Base-by-base conservation (phyloP, 306 rosid genomes). In the Prunus dulcis region DNA sequence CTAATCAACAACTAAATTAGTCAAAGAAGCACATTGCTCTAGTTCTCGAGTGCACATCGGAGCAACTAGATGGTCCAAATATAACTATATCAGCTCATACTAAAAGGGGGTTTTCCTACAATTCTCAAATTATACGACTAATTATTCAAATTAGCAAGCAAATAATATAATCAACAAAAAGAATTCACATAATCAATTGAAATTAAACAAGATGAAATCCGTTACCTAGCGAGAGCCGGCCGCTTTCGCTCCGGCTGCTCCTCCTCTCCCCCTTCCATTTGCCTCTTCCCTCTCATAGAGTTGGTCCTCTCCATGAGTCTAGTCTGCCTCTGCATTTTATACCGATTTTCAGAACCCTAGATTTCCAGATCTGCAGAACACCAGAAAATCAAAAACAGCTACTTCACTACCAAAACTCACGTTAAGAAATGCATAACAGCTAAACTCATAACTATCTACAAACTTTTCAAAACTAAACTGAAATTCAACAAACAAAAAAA, bases 171-270 rank as follows among this genome's bases (percentile, higher is more conserved):
- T 64, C 12, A 74, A 64, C 61, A 68, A 64, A 30, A 61, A 18
- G 62, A 82, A 61, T 23, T 68, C 66, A 57, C 18, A 61, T 22
- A 77, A 69, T 38, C 55, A 71, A 43, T 64, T 46, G 69, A 55
- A 74, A 46, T 62, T 5, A 20, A 28, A 45, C 6, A 20, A 46
- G 11, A 76, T 12, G 22, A 63, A 46, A 79, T 17, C 1, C 56
- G 78, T 64, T 71, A 93, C 99, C 98, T 96, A 64, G 99, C 99
- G 52, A 96, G 88, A 78, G 98, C 99, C 2, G 99, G 99, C 69
- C 98, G 87, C 86, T 96, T 96, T 45, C 97, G 79, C 88, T 96
- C 98, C 19, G 91, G 94, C 80, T 91, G 96, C 30, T 96, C 99
- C 67, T 91, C 99, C 41, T 89, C 99, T 46, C 91, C 99, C 43